Evolutionary conservation across 179 eudicot species (phyloP), one percentile per base, ranked within the genome.

Genomic region (Drosera spatulata): DNA sequence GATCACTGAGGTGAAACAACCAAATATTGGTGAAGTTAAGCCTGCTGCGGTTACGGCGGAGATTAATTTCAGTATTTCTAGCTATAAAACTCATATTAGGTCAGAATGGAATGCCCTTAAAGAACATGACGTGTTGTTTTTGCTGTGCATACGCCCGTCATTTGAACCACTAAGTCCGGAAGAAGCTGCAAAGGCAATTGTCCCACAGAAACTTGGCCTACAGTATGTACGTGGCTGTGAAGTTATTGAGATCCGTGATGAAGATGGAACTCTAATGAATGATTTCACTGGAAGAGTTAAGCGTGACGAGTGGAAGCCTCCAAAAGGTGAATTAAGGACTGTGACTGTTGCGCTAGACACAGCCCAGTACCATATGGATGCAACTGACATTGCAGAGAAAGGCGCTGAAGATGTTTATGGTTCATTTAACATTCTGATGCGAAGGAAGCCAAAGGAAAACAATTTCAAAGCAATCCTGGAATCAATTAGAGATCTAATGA

Each of bases 221-320:
- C 96, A 88, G 11, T 91, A 55, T 81, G 96, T 91, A n/a, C 95
- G 98, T 61, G 98, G 98, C 43, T 91, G 98, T 86, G 98, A 91
- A 78, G 59, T 91, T 65, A 84, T 91, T 65, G 98, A 91, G 77
- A 76, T 91, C 53, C 87, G 95, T 37, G 98, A 91, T 61, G 98
- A 91, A 72, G 95, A 91, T 59, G 95, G 95, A 62, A 75, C 71
- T 49, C 79, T 91, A 45, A 91, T 91, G 98, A 91, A 91, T 76
- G 98, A 91, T 84, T 91, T 91, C 62, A 88, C 98, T 0, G 96
- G 98, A 45, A 85, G 79, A 78, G 84, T 91, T 53, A 91, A 91
- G 69, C 85, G 96, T 64, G 98, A 91, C 59, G 98, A 91, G 67
- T 91, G 98, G 98, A 91, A 91, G 73, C 98, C 98, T 71, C 96